Conservation (phyloP, 2,329 filamentous ascomycete genomes). For the Trichoderma sp. region DNA sequence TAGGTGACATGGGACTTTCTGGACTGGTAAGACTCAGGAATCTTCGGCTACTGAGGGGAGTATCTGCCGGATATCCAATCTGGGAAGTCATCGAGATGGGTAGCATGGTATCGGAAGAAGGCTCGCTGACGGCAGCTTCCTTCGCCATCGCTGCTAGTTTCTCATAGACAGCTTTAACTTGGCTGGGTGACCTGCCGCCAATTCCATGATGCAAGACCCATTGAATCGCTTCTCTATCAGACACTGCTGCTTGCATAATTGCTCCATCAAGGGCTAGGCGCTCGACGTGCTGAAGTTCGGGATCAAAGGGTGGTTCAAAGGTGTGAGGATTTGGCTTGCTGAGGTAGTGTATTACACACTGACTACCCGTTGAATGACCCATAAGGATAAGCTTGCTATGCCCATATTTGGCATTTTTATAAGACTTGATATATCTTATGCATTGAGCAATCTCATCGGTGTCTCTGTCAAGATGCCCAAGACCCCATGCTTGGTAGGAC, state of each 20-base stretch:
- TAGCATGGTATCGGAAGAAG: slow-evolving; percentile 33
- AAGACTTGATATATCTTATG: slow-evolving; percentile 34
- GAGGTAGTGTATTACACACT: slow-evolving; percentile 66
- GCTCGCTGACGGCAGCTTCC: slow-evolving; percentile 29
- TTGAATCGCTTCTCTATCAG: slow-evolving; percentile 57
- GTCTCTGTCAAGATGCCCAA: slow-evolving; percentile 40
- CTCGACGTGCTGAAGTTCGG: slow-evolving; percentile 33
- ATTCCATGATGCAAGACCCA: slow-evolving; percentile 38
- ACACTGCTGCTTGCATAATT: slow-evolving; percentile 65
- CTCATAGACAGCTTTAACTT: slow-evolving; percentile 37
- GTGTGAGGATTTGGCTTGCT: slow-evolving; percentile 43
- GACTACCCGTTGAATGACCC: slow-evolving; percentile 68
- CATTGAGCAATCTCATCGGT: slow-evolving; percentile 39
- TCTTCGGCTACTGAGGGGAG: slow-evolving; percentile 32
- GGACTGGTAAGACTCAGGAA: slow-evolving; percentile 50
- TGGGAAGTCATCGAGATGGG: slow-evolving; percentile 35
- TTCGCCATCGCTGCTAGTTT: slow-evolving; percentile 40
- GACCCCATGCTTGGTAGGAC: slow-evolving; percentile 40
- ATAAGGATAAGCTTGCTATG: slow-evolving; percentile 61
- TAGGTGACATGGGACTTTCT: slow-evolving; percentile 49
- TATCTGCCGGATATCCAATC: slow-evolving; percentile 32
- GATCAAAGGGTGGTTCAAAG: slow-evolving; percentile 27
- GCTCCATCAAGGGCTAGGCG: slow-evolving; percentile 56
- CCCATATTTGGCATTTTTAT: slow-evolving; percentile 35
- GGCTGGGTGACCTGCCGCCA: slow-evolving; percentile 32